phyloP scores from a whole-genome alignment of 1,139 yeast genomes.

The Kodamaea arcana region DNA sequence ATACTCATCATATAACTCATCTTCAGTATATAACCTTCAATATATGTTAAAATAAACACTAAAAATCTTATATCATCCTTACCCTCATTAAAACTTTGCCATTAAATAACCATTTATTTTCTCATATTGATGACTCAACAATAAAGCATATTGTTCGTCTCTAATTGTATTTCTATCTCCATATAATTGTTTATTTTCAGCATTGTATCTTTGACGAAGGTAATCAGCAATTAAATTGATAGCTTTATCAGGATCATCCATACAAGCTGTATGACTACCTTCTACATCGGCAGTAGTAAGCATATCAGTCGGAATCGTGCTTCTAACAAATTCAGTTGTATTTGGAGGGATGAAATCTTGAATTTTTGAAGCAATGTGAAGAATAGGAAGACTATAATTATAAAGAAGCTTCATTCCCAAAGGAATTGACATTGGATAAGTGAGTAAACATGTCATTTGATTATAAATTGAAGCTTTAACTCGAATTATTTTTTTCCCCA shows the following conservation, averaged over 20 bases:
- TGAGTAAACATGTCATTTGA: conserved; percentile 50
- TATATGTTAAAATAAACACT: too few relatives aligned
- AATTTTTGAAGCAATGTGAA: conserved; percentile 45
- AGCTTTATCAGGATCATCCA: conserved; percentile 51
- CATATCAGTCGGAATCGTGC: conserved; percentile 23
- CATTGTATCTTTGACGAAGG: conserved; percentile 9
- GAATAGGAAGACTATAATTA: conserved; percentile 41
- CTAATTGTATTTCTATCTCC: conserved; percentile 20
- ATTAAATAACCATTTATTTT: conserved; percentile 5
- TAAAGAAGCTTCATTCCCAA: conserved; percentile 31
- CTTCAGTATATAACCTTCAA: too few relatives aligned
- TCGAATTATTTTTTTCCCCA: background rate
- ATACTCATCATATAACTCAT: too few relatives aligned
- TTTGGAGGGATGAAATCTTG: conserved; percentile 54
- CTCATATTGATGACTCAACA: conserved; percentile 4
- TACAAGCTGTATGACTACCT: conserved; percentile 52
- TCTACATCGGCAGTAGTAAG: conserved; percentile 22
- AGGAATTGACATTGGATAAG: conserved; percentile 31
- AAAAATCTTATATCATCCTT: too few relatives aligned
- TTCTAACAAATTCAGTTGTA: conserved; percentile 28
- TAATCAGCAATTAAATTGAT: conserved; percentile 20
- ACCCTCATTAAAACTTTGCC: too few relatives aligned
- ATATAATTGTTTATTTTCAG: conserved; percentile 22
- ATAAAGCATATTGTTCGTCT: conserved; percentile 11
- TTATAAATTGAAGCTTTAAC: conserved; percentile 14